Conservation (phyloP, 2,329 filamentous ascomycete species). For the Epichloe baconii region DNA sequence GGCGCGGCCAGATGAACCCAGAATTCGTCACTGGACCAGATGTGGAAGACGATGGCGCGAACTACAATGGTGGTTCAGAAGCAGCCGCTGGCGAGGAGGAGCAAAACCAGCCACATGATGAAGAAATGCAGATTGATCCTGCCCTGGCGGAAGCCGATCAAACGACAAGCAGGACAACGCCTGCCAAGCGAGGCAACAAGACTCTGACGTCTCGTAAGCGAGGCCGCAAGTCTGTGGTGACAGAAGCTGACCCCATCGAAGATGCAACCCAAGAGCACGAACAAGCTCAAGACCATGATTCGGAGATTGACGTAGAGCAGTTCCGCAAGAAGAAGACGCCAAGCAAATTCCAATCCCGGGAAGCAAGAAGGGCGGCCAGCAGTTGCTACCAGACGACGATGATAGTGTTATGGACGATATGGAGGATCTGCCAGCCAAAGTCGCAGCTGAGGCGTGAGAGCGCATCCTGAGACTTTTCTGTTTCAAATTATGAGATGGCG, state of each 20-base stretch:
- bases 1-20: constrained; percentile 9
- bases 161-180: constrained; percentile 14
- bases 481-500: background rate
- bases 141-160: constrained; percentile 12
- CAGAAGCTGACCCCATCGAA: constrained; percentile 20
- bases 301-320: constrained; percentile 15
- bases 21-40: constrained; percentile 20
- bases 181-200: constrained; percentile 14
- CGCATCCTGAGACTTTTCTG: background rate
- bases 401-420: constrained; percentile 30
- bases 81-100: constrained; percentile 1
- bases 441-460: background rate
- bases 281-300: constrained; percentile 10
- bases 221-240: constrained; percentile 11
- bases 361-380: constrained; percentile 5
- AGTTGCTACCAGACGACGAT: constrained; percentile 10
- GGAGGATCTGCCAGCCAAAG: constrained; percentile 26
- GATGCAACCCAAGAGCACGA: constrained; percentile 11
- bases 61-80: constrained; percentile 7
- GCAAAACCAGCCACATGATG: constrained; percentile 7
- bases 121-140: constrained; percentile 21
- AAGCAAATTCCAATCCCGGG: constrained; percentile 15
- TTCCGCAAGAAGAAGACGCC: constrained; percentile 16
- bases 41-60: constrained; percentile 12
- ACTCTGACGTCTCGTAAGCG: constrained; percentile 12